Evolutionary conservation across 441 rosid species (phyloP).

Genomic region (Erysimum pusillum): DNA sequence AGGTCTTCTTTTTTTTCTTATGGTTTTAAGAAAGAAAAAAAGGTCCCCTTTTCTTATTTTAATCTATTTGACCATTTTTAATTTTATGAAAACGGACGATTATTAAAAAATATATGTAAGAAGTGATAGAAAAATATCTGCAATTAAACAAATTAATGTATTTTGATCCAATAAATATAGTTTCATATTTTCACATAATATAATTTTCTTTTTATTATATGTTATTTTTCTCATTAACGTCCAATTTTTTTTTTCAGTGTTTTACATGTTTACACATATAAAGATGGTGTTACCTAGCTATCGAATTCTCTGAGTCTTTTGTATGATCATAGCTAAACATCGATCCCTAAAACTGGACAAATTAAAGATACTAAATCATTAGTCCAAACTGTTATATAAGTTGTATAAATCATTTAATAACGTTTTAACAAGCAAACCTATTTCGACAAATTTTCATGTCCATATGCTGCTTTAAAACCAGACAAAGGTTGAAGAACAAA

Average conservation of each 20-base stretch:
- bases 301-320: too few relatives aligned
- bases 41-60: not conserved
- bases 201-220: too few relatives aligned
- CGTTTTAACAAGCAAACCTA: too few relatives aligned
- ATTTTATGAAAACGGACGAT: not conserved
- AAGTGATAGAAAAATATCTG: not conserved
- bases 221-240: too few relatives aligned
- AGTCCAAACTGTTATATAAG: not conserved
- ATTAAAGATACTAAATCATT: not conserved
- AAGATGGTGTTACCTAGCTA: too few relatives aligned
- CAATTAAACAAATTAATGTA: not conserved
- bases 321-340: too few relatives aligned
- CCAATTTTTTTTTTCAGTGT: too few relatives aligned
- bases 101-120: not conserved
- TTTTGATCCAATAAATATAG: not conserved
- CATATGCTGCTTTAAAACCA: not conserved
- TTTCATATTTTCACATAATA: too few relatives aligned
- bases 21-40: not conserved
- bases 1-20: not conserved
- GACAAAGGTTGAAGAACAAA: slow-evolving; percentile 6
- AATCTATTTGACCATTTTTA: not conserved
- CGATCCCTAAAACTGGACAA: not conserved
- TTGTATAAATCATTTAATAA: too few relatives aligned
- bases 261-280: too few relatives aligned
- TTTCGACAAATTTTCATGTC: not conserved